phyloP scores from a whole-genome alignment of 139 green algal species.

The Closterium sp. region DNA sequence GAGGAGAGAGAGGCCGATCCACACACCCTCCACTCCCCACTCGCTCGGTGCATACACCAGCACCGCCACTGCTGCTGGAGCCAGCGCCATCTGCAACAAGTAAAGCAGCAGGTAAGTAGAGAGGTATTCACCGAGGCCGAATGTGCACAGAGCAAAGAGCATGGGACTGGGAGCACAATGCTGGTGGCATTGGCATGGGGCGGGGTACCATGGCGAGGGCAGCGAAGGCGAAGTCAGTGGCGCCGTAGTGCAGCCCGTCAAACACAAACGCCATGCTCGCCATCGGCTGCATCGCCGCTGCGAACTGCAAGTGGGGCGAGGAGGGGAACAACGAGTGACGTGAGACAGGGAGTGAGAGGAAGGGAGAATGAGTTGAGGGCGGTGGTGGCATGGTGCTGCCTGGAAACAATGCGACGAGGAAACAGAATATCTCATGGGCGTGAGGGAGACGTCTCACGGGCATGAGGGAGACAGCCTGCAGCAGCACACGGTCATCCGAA shows the following conservation, averaged over 20 bases:
- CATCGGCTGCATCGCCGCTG: slow-evolving; percentile 42
- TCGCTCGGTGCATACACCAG: slow-evolving; percentile 21
- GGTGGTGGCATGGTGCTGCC: not conserved
- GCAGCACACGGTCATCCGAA: slow-evolving; percentile 36
- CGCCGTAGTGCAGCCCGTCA: slow-evolving; percentile 53
- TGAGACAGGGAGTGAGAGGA: not conserved
- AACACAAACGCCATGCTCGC: slow-evolving; percentile 54
- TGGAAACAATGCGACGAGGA: not conserved
- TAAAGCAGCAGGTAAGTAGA: too few relatives aligned
- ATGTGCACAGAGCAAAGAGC: too few relatives aligned
- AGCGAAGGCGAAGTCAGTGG: slow-evolving; percentile 51
- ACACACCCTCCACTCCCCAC: slow-evolving; percentile 33
- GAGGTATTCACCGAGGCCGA: too few relatives aligned
- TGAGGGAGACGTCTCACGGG: slow-evolving; percentile 3
- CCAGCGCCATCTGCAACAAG: slow-evolving; percentile 14
- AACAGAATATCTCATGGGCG: too few relatives aligned
- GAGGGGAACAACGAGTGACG: not conserved
- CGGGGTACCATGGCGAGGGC: slow-evolving; percentile 37
- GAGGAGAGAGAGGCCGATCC: slow-evolving; percentile 42
- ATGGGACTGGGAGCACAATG: too few relatives aligned
- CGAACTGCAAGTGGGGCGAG: slow-evolving; percentile 29
- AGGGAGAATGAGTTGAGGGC: not conserved
- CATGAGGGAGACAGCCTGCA: slow-evolving; percentile 41
- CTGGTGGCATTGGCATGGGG: too few relatives aligned
- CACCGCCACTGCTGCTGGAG: slow-evolving; percentile 21